Evolutionary conservation across 2,329 filamentous ascomycete genomes (phyloP).

Genomic region (Alternaria viburni): DNA sequence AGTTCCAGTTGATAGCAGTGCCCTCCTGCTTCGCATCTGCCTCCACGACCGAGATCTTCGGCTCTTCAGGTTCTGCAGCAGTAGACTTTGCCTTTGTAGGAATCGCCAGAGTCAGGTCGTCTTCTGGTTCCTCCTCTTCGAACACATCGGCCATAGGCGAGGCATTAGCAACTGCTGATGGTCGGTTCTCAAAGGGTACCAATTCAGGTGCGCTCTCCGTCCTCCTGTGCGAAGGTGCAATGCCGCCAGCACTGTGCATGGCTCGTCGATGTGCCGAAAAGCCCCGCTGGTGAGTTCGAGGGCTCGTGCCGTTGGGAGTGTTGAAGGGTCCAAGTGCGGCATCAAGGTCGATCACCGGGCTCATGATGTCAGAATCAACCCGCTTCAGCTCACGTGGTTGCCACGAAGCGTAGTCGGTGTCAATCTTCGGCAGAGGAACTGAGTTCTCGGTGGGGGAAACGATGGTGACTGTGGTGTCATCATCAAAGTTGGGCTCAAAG

Average conservation of each 20-base stretch:
- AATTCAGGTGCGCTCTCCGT: slow-evolving; percentile 82
- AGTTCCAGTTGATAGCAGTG: slow-evolving; percentile 53
- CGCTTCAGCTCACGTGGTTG: slow-evolving; percentile 45
- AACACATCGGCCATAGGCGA: slow-evolving; percentile 86
- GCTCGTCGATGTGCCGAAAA: slow-evolving; percentile 62
- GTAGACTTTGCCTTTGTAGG: slow-evolving; percentile 18
- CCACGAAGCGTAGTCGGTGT: slow-evolving; percentile 48
- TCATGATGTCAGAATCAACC: slow-evolving; percentile 66
- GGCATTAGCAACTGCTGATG: slow-evolving; percentile 60
- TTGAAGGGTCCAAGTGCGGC: slow-evolving; percentile 92
- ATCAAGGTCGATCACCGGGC: slow-evolving; percentile 90
- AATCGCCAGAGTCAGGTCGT: slow-evolving; percentile 50
- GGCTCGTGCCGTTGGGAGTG: slow-evolving; percentile 74
- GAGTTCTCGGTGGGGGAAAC: slow-evolving; percentile 41
- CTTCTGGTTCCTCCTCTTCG: slow-evolving; percentile 77
- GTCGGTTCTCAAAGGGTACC: slow-evolving; percentile 71
- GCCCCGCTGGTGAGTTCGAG: slow-evolving; percentile 55
- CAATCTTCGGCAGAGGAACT: slow-evolving; percentile 31
- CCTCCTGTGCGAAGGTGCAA: slow-evolving; percentile 78
- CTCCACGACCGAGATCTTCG: slow-evolving; percentile 56
- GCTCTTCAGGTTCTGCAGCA: slow-evolving; percentile 44
- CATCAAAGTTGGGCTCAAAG: slow-evolving; percentile 50
- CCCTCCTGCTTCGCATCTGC: slow-evolving; percentile 49
- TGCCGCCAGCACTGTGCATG: slow-evolving; percentile 77
- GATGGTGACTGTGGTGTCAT: slow-evolving; percentile 51